Evolutionary conservation across 148 eudicot genomes (phyloP).

Genomic region (Dysphania ambrosioides): DNA sequence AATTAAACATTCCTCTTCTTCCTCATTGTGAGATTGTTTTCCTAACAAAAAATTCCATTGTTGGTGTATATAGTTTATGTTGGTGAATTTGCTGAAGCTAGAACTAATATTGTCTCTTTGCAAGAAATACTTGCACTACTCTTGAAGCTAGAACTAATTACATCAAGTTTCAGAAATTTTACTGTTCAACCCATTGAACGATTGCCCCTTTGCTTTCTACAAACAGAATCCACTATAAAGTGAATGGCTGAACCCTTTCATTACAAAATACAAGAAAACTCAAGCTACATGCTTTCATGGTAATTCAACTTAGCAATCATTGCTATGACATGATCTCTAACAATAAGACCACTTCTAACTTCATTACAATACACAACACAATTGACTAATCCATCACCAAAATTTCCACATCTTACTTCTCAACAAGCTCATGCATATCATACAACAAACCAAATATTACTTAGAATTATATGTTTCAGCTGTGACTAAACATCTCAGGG

Average conservation of each 20-base stretch:
- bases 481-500: conserved; percentile 42
- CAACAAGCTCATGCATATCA: conserved; percentile 6
- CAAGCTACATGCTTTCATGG: neutral
- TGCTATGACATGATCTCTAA: neutral
- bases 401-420: neutral
- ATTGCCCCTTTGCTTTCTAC: neutral
- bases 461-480: conserved; percentile 24
- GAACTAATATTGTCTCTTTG: too few relatives aligned
- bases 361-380: neutral
- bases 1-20: too few relatives aligned
- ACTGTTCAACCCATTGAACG: too few relatives aligned
- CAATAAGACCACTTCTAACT: neutral
- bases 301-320: neutral
- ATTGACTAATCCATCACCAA: neutral
- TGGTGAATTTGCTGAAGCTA: too few relatives aligned
- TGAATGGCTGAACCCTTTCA: neutral
- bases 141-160: too few relatives aligned
- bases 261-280: neutral
- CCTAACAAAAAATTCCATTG: too few relatives aligned
- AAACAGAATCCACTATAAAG: neutral
- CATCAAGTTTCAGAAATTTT: too few relatives aligned
- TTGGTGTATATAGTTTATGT: too few relatives aligned
- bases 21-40: too few relatives aligned
- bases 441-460: neutral
- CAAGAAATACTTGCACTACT: too few relatives aligned